Conservation (phyloP, 148 eudicot genomes). For the Silene latifolia region DNA sequence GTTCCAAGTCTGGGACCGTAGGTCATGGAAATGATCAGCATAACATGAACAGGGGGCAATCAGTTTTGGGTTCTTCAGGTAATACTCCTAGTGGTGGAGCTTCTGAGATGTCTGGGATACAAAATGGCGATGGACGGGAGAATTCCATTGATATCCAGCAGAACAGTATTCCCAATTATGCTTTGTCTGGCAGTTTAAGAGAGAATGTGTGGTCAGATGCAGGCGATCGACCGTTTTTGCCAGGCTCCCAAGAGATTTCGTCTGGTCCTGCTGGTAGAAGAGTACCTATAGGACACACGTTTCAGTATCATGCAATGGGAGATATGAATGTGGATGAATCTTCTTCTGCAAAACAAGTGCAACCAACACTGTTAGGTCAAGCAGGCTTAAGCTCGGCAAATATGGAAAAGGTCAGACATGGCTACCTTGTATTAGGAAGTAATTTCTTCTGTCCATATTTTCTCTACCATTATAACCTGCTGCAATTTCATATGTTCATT, state of each 20-base stretch:
- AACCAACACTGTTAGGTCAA: conserved; percentile 33
- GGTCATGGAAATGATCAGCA: conserved; percentile 33
- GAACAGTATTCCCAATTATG: conserved; percentile 42
- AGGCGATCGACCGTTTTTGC: conserved; percentile 41
- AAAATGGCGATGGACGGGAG: conserved; percentile 41
- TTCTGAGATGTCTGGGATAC: conserved; percentile 39
- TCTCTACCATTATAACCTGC: neutral
- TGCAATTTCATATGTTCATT: conserved; percentile 18
- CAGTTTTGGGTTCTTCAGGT: conserved; percentile 42
- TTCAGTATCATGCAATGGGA: conserved; percentile 92
- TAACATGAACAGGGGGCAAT: conserved; percentile 36
- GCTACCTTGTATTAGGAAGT: neutral
- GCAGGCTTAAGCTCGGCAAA: conserved; percentile 28
- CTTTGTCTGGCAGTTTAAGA: conserved; percentile 36
- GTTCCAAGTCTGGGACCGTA: conserved; percentile 36
- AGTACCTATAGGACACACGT: conserved; percentile 49
- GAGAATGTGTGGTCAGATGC: conserved; percentile 52
- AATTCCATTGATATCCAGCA: conserved; percentile 50
- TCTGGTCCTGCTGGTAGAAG: conserved; percentile 40
- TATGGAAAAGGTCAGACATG: conserved; percentile 40
- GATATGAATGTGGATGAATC: conserved; percentile 64
- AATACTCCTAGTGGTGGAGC: conserved; percentile 38
- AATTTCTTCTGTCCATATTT: neutral
- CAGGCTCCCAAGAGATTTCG: conserved; percentile 44
- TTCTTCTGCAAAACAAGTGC: conserved; percentile 38